Evolutionary conservation across 805 yeast species (phyloP), one percentile per base, ranked within the genome.

Genomic region (Nakazawaea peltata): DNA sequence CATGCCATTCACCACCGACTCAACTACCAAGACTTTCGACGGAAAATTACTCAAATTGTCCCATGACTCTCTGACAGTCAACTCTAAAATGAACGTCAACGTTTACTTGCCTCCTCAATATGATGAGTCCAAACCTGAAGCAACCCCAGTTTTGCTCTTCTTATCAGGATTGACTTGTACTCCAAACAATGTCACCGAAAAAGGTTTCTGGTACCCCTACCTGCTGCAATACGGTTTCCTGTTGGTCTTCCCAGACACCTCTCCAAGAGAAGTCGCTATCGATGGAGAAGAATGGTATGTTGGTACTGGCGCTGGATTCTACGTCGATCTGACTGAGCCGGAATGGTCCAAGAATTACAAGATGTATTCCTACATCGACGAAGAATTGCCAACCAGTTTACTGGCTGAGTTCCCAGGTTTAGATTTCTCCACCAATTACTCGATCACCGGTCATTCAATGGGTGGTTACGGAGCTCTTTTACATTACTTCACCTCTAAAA

Each of bases 401-500:
- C 56, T 69, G 11, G 46, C 48, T 10, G 56, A 59, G 13, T 69
- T 56, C 36, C 41, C 61, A 2, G 56, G 59, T 27, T 61, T 90
- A 41, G 86, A 90, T 56, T 77, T 80, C 42, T 54, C 60, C 26
- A 9, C 7, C 23, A 78, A 71, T 27, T 69, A 77, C 34, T 72
- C 90, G 15, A 74, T 90, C 44, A 77, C 92, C n/a, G 98, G 98
- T 29, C 97, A 92, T 57, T 92, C 98, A 1, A 92, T 92, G 97
- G 98, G 98, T 33, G 98, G 98, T 1, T 85, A 73, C 54, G 98
- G 97, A 39, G 94, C 98, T 0, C 59, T 90, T 41, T 62, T 81
- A 41, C 69, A 73, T 12, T 71, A 67, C 45, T 59, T 90, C 41
- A 65, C 61, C 41, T 51, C 63, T 34, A 72, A 68, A 43, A 75